Base-by-base conservation (phyloP, 1,284 basidiomycete genomes). In the Cryptococcus sp. region DNA sequence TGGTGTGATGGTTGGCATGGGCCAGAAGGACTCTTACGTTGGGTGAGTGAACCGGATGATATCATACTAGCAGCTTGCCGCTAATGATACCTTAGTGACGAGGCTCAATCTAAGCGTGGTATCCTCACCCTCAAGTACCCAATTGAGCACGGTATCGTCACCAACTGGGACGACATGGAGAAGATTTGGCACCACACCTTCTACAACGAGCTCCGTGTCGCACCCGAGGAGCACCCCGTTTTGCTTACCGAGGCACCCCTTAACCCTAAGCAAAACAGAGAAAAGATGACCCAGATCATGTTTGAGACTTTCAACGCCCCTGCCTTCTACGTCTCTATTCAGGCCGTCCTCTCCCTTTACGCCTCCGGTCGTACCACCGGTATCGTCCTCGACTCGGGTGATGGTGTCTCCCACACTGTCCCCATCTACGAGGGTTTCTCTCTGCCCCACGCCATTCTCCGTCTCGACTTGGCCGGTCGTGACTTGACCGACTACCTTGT, bases 271-370 rank as follows among this genome's bases (percentile, higher is more conserved):
- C 88, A 88, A 62, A 93, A 94, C 84, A 84, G 91, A 77, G 91
- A 95, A 83, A 93, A 93, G 85, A 93, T 93, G 91, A 93, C 91
- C 63, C 91, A 93, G 82, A 93, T 93, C 84, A 93, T 93, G 90
- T 95, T 95, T 80, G 91, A 95, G 84, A 94, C 91, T 48, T 94
- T 95, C 86, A 94, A 93, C 81, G 86, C 86, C 5, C 91, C 91
- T 56, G 91, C 91, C 17, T 93, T 94, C 84, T 93, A 93, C 83
- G 91, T 93, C 68, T 85, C 89, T 58, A 93, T 93, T 80, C 92
- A 94, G 82, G 91, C 91, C 78, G 91, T 93, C 57, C 85, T 95
- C 45, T 93, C 91, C 41, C 85, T 94, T 55, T 94, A 93, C 81
- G 91, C 92, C 39, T 94, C 91, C 59, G 92, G 92, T 82, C 89